Percentiles rank a stretch among this genome's conserved stretches.
Conservation (phyloP, 1,284 basidiomycete species). For the Cryptococcus sp. region DNA sequence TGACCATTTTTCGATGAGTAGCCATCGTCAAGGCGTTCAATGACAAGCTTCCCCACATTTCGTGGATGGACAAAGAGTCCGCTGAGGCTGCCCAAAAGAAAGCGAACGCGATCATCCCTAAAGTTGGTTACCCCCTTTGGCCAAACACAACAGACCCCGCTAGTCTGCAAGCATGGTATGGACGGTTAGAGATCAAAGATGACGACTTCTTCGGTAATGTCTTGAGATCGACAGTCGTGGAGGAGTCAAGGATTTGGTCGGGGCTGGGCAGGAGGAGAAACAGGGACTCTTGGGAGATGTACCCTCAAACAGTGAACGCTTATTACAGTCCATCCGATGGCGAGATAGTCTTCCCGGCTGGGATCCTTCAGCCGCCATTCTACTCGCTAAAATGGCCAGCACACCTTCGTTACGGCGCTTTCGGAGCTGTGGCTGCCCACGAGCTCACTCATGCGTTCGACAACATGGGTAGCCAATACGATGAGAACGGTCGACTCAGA, state of each 20-base stretch:
- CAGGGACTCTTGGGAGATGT: conserved; percentile 71
- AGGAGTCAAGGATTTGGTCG: conserved; percentile 64
- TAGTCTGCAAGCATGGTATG: conserved; percentile 75
- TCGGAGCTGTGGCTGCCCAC: conserved; percentile 85
- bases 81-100: conserved; percentile 82
- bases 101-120: conserved; percentile 54
- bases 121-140: conserved; percentile 69
- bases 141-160: conserved; percentile 76
- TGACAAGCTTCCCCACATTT: conserved; percentile 68
- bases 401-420: conserved; percentile 89
- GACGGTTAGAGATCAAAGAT: conserved; percentile 64
- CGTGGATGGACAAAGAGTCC: conserved; percentile 91
- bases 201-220: conserved; percentile 81
- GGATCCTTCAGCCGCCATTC: conserved; percentile 90
- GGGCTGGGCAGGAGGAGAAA: conserved; percentile 73
- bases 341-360: conserved; percentile 95
- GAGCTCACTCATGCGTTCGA: conserved; percentile 93
- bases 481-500: conserved; percentile 59
- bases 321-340: conserved; percentile 47
- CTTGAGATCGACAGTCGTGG: conserved; percentile 38
- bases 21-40: conserved; percentile 86
- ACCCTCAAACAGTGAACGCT: conserved; percentile 52
- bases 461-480: conserved; percentile 69
- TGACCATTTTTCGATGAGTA: conserved; percentile 27
- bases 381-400: conserved; percentile 77